Evolutionary conservation across 208 protist species (phyloP).

Genomic region (Angomonas ambiguus): DNA sequence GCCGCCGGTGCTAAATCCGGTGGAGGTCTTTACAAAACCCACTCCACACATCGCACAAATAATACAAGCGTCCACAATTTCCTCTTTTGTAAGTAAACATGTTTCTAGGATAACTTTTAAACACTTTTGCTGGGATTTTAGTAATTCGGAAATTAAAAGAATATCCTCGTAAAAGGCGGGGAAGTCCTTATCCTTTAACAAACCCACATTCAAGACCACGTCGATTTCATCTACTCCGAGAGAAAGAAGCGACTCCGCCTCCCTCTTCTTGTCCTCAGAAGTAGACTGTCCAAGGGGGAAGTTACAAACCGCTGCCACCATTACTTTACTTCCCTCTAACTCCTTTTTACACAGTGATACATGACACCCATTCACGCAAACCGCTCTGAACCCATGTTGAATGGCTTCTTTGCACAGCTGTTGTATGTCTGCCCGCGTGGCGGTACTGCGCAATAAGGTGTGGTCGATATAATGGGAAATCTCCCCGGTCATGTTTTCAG

Average conservation of each 20-base stretch:
- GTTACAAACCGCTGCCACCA: slow-evolving; percentile 69
- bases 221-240: slow-evolving; percentile 92
- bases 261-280: slow-evolving; percentile 72
- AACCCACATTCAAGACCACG: slow-evolving; percentile 93
- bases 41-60: slow-evolving; percentile 81
- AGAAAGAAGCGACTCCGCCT: slow-evolving; percentile 59
- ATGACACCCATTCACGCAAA: slow-evolving; percentile 91
- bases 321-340: slow-evolving; percentile 46
- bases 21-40: slow-evolving; percentile 95
- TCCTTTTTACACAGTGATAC: slow-evolving; percentile 41
- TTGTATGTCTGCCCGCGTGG: slow-evolving; percentile 39
- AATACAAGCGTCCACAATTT: slow-evolving; percentile 90
- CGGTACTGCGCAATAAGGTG: slow-evolving; percentile 88
- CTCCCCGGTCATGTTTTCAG: too few relatives aligned
- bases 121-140: slow-evolving; percentile 29
- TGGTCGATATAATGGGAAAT: slow-evolving; percentile 88
- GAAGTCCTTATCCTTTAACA: slow-evolving; percentile 83
- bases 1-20: slow-evolving; percentile 89
- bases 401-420: slow-evolving; percentile 89
- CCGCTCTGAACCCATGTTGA: slow-evolving; percentile 76
- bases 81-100: slow-evolving; percentile 78
- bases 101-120: slow-evolving; percentile 94
- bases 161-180: slow-evolving; percentile 76
- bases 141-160: slow-evolving; percentile 53
- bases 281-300: slow-evolving; percentile 92